Conservation (phyloP, 495 filamentous ascomycete genomes). For the Hypoxylon lenormandii region DNA sequence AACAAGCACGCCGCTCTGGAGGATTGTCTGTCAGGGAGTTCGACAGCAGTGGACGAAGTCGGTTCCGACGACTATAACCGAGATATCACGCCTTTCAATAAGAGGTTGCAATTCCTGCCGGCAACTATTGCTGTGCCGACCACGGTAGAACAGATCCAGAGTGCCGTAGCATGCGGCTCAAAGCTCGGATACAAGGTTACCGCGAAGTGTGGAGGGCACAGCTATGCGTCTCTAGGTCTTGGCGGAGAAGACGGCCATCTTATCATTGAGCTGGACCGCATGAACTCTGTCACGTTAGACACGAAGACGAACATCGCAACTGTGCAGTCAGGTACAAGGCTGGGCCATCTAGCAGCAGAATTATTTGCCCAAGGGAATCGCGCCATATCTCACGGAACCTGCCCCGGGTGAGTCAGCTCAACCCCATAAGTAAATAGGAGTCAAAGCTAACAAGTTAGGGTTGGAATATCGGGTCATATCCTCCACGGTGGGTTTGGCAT, state of each 20-base stretch:
- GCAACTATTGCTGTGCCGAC: slow-evolving; percentile 58
- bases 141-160: slow-evolving; percentile 56
- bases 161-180: slow-evolving; percentile 57
- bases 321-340: slow-evolving; percentile 54
- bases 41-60: slow-evolving; percentile 49
- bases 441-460: slow-evolving; percentile 47
- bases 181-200: slow-evolving; percentile 58
- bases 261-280: slow-evolving; percentile 59
- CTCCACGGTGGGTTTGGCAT: slow-evolving; percentile 62
- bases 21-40: slow-evolving; percentile 56
- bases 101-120: slow-evolving; percentile 54
- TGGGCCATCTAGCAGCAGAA: slow-evolving; percentile 57
- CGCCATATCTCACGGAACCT: slow-evolving; percentile 61
- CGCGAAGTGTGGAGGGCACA: slow-evolving; percentile 61
- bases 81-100: slow-evolving; percentile 58
- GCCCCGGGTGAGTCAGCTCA: slow-evolving; percentile 54
- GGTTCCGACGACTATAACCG: slow-evolving; percentile 55
- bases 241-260: slow-evolving; percentile 63
- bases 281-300: slow-evolving; percentile 58
- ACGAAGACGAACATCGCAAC: slow-evolving; percentile 55
- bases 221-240: slow-evolving; percentile 61
- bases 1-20: slow-evolving; percentile 54
- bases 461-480: slow-evolving; percentile 59
- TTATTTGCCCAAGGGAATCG: slow-evolving; percentile 57
- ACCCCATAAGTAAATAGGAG: neutral